Base-by-base conservation (phyloP, 495 filamentous ascomycete species). In the Daldinia childiae region DNA sequence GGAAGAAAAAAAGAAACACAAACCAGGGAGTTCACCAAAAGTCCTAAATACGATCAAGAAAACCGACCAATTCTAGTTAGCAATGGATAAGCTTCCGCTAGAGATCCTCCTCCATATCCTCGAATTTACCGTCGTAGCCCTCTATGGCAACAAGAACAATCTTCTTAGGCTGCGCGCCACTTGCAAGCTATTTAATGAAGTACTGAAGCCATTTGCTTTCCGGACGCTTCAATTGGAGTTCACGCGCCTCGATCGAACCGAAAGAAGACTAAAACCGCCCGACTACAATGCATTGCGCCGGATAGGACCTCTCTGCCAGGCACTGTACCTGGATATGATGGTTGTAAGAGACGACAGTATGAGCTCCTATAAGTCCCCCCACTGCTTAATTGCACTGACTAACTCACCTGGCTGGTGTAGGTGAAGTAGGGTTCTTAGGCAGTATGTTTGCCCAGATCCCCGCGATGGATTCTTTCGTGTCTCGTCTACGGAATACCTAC, bases 321-420 rank as follows among this genome's bases (percentile, higher is more conserved):
- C 68, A 58, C 56, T 77, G 12, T 75, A 71, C 48, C 50, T 77
- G n/a, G 75, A 77, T 36, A 58, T 75, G 59, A 75, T 77, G 73
- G 69, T 75, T 15, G 62, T 75, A 14, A 74, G 73, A 51, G 75
- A 77, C n/a, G 74, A 77, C 2, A 50, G 74, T 77, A 68, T 45
- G 65, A 1, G 1, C 39, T 1, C 24, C 12, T 29, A 39, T 19
- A 32, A 19, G 21, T n/a, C 0, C 15, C 6, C 4, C 19, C 3
- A 7, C 14, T 58, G 11, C 5, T 30, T 36, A 11, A 12, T 43
- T 38, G 21, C 52, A 41, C 24, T 27, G 3, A 14, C 41, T 68
- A 61, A 68, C 24, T 71, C 11, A 19, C 30, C 43, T 17, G 30
- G 36, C 9, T 2, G 8, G n/a, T 15, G 7, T 48, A 75, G 75